Evolutionary conservation across 805 yeast genomes (phyloP), one percentile per base, ranked within the genome.

Genomic region (Ogataea thermomethanolica): DNA sequence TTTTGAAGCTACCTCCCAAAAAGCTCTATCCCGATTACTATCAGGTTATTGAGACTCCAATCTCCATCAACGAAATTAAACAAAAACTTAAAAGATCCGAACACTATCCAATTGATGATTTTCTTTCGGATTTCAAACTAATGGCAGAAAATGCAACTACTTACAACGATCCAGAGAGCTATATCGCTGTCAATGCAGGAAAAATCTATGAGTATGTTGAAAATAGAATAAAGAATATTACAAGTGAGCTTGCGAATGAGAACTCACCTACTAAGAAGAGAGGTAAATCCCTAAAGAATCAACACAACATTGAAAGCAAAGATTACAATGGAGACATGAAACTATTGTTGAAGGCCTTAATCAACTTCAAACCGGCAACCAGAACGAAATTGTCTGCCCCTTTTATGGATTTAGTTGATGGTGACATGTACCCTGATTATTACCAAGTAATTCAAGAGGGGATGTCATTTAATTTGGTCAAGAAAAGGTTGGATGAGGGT

Each of bases 21-120:
- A 79, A 81, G 56, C 62, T 76, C 33, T 87, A 84, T 55, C 89
- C 96, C 0, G 95, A 87, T 56, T 89, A 88, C 59, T 86, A 81
- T 57, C 73, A 76, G 42, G 66, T 78, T 39, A 78, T 86, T 32
- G 63, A 67, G 38, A 64, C 64, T 15, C 95, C 95, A 2, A 76
- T 84, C 3, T 81, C 95, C 0, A 59, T 87, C 9, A 70, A 75
- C 41, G 91, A 84, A 60, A 79, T 87, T 43, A 71, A 71, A 44
- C 64, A 61, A 43, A 76, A 74, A 42, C 54, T 76, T 31, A 61
- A 64, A 8, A 51, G 61, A 8, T 56, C 64, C 31, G 58, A 58
- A 29, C 70, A 71, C 43, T 56, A 27, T n/a, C 49, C 62, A 5
- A 58, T 64, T 22, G 67, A 64, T 29, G 74, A 71, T 48, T 68